Evolutionary conservation across 345 rosid species (phyloP).

Genomic region (Camelina sativa): DNA sequence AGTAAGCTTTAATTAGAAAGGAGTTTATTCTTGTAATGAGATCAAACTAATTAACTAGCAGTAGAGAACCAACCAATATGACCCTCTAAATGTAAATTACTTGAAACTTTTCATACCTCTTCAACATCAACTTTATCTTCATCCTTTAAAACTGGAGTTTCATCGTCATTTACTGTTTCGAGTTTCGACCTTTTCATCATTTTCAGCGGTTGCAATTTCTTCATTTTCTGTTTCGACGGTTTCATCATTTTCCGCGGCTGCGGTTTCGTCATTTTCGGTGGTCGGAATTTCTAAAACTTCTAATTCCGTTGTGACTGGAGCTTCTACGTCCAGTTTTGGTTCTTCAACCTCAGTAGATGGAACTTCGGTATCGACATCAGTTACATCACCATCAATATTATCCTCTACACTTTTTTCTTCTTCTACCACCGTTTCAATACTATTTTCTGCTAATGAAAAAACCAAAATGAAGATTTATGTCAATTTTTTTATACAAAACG

Average conservation of each 20-base stretch:
- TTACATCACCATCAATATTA: not conserved
- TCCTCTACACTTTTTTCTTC: slow-evolving; percentile 26
- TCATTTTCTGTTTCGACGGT: not conserved
- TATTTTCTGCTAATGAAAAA: slow-evolving; percentile 9
- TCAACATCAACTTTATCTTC: slow-evolving; percentile 16
- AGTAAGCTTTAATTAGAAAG: not conserved
- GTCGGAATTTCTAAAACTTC: slow-evolving; percentile 21
- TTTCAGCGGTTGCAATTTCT: not conserved
- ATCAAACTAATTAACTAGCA: not conserved
- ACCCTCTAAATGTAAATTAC: not conserved
- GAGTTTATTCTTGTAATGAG: not conserved
- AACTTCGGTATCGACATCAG: not conserved
- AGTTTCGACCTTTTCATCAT: not conserved
- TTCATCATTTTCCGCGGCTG: not conserved
- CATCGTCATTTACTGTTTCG: slow-evolving; percentile 8
- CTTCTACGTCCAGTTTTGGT: slow-evolving; percentile 19
- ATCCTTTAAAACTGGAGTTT: not conserved
- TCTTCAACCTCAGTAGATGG: slow-evolving; percentile 26
- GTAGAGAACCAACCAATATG: not conserved
- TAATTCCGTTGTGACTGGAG: slow-evolving; percentile 10
- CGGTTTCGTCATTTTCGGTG: not conserved
- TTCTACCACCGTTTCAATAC: slow-evolving; percentile 19
- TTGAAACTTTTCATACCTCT: slow-evolving; percentile 23
- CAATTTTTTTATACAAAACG: not conserved
- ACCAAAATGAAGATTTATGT: not conserved